Base-by-base conservation (phyloP, 2,329 filamentous ascomycete genomes). In the Colletotrichum gloeosporioides region DNA sequence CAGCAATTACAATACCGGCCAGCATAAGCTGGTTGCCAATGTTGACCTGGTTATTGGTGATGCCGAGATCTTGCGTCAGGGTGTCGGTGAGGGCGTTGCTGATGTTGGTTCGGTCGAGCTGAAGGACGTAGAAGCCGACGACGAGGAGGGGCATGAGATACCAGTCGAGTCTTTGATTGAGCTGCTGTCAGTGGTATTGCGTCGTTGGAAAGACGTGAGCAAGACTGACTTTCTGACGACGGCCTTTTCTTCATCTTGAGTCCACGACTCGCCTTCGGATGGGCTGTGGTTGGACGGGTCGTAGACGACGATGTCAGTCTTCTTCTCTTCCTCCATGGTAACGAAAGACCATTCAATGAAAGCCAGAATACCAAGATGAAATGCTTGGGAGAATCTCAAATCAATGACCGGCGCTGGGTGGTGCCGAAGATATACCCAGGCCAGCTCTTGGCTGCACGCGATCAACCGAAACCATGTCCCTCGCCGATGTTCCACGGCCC, bases 61-160 rank as follows among this genome's bases (percentile, higher is more conserved):
- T 86, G 16, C 84, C 81, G 8, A 90, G 84, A 72, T 91, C 89
- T 4, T 83, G 75, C 16, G 87, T 84, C 59, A 91, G 86, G 4
- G 85, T 87, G 55, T 90, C 89, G 4, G 89, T 91, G 53, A 91
- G 78, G 4, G 89, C 89, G 39, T 89, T 90, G 71, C 86, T 86
- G 69, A 89, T 89, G 75, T 87, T 88, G 62, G 77, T 83, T 9
- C 82, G 81, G 34, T 84, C 82, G 44, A 84, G 83, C 22, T 84
- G 82, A 4, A 84, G 81, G 55, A 83, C 82, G 39, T 79, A 83
- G 39, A 84, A 84, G 32, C 81, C 82, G 6, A 82, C 77, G 3
- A 84, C 77, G 5, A 84, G 81, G 16, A 81, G 79, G 1, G 82
- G 82, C 32, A 84, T 61, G 3, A 84, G 81, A 3, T 77, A 77